Base-by-base conservation (phyloP, 495 filamentous ascomycete genomes). In the Aspergillus diversus region DNA sequence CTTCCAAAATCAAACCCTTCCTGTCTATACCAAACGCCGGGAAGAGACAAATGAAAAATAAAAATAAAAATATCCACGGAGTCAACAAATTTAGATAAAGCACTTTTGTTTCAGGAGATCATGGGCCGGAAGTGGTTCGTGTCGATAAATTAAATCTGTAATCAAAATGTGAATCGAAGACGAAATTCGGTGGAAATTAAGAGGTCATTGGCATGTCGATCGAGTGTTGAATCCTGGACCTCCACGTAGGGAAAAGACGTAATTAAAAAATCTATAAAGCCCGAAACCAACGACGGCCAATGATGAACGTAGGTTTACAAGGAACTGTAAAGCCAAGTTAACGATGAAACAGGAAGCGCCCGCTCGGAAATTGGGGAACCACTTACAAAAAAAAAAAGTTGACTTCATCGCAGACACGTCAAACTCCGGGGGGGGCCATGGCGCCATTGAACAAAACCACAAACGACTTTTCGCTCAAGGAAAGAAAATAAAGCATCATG, bases 11-110 rank as follows among this genome's bases (percentile, higher is more conserved):
- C 58, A 63, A 74, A 72, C 71, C 75, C 69, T 39, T 71, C 71
- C 78, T 71, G 69, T 81, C 78, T 81, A 81, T 79, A 48, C 69
- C 73, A 73, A 70, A 78, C 77, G 75, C 75, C 77, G 66, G 69
- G 63, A 58, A 67, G 49, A 69, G 16, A 59, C 27, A 66, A 67
- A 33, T 53, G 46, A 68, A 66, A 64, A 37, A 65, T 33, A 69
- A 52, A 58, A 68, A 54, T 57, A 34, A 71, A 69, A 61, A 56
- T 54, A 61, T 59, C 47, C 58, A 66, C 33, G 57, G 54, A 61
- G 58, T 61, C 49, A 59, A 63, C 12, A 66, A 55, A 52, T 65
- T 55, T 61, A 55, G 58, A 63, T 64, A 70, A 71, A 67, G 57
- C 63, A 68, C 66, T 76, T 79, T 73, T 66, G 72, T 55, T 15